phyloP scores from a whole-genome alignment of 164 flowering plant genomes.

The Dillenia turbinata region DNA sequence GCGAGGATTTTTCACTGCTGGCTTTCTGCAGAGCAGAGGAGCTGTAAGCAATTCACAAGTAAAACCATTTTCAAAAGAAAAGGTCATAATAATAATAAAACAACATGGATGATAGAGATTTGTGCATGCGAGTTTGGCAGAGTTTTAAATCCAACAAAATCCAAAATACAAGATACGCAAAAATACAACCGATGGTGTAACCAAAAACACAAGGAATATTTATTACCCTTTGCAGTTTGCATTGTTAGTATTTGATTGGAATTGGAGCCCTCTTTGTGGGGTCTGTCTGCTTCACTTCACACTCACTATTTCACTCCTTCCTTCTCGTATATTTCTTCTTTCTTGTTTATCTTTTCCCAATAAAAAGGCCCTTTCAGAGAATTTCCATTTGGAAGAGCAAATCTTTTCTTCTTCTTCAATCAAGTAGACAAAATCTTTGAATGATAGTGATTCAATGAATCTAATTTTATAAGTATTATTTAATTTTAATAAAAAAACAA shows the following conservation, averaged over 20 bases:
- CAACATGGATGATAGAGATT: slow-evolving; percentile 15
- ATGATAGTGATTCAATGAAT: too few relatives aligned
- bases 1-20: slow-evolving; percentile 5
- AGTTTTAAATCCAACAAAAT: background rate
- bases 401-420: background rate
- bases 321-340: background rate
- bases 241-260: too few relatives aligned
- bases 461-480: too few relatives aligned
- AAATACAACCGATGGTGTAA: background rate
- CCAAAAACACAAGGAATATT: background rate
- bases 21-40: slow-evolving; percentile 1
- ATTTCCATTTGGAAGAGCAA: background rate
- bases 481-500: too few relatives aligned
- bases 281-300: background rate
- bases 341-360: background rate
- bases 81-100: background rate
- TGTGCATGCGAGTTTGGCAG: slow-evolving; percentile 22
- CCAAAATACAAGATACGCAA: background rate
- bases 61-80: background rate
- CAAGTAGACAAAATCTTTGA: too few relatives aligned
- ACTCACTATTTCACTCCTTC: background rate
- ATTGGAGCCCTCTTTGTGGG: background rate
- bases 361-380: too few relatives aligned
- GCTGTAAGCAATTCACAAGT: background rate
- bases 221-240: too few relatives aligned